phyloP scores from a whole-genome alignment of 2,329 filamentous ascomycete species.

The Ophiognomonia clavigignenti-juglandacearum region DNA sequence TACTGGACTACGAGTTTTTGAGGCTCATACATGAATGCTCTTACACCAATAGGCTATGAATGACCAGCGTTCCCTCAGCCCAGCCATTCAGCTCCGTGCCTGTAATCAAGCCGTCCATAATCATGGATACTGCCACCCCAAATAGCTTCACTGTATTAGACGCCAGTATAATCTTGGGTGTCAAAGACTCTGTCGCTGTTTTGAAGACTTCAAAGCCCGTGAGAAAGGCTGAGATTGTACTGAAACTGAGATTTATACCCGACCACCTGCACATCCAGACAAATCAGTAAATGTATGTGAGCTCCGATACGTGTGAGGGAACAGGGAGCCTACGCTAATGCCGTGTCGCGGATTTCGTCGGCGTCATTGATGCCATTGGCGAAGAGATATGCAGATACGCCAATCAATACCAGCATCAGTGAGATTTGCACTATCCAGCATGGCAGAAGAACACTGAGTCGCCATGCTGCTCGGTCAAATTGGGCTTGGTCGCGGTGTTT shows the following conservation, averaged over 20 bases:
- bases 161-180: slow-evolving; percentile 50
- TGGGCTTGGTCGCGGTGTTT: slow-evolving; percentile 45
- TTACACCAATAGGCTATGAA: slow-evolving; percentile 47
- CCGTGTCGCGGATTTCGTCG: slow-evolving; percentile 32
- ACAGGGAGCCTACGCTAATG: slow-evolving; percentile 31
- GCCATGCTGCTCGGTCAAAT: slow-evolving; percentile 49
- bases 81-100: slow-evolving; percentile 40
- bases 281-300: not conserved
- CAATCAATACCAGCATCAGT: slow-evolving; percentile 42
- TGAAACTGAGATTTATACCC: slow-evolving; percentile 44
- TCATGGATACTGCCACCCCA: slow-evolving; percentile 41
- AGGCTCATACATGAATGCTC: slow-evolving; percentile 16
- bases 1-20: slow-evolving; percentile 14
- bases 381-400: slow-evolving; percentile 49
- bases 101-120: slow-evolving; percentile 46
- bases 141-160: slow-evolving; percentile 46
- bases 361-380: slow-evolving; percentile 40
- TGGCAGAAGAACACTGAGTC: slow-evolving; percentile 40
- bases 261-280: slow-evolving; percentile 41
- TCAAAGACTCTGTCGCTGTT: slow-evolving; percentile 44
- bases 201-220: slow-evolving; percentile 43
- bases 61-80: slow-evolving; percentile 41
- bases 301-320: slow-evolving; percentile 31
- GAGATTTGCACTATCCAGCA: slow-evolving; percentile 45
- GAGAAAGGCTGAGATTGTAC: slow-evolving; percentile 40